Conservation (phyloP, 192 early-diverging fungal genomes). For the Entomortierella parvispora region DNA sequence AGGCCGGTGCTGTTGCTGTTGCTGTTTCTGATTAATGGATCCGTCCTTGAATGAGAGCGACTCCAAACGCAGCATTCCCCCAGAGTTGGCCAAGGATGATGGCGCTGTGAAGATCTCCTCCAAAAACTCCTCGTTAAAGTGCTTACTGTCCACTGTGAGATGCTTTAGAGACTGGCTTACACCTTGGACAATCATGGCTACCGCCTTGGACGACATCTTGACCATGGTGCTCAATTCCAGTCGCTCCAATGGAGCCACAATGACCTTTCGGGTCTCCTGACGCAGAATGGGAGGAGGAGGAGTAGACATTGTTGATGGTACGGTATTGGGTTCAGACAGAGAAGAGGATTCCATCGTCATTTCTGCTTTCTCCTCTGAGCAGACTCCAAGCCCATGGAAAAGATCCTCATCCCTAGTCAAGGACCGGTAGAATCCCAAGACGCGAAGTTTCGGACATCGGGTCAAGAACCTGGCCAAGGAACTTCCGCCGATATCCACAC, state of each 20-base stretch:
- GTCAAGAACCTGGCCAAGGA: constrained; percentile 37
- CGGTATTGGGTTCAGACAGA: no score
- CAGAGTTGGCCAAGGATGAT: constrained; percentile 8
- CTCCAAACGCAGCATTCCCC: constrained; percentile 28
- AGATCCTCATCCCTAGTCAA: constrained; percentile 34
- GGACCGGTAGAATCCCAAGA: constrained; percentile 29
- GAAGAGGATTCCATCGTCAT: no score
- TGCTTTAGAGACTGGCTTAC: constrained; percentile 9
- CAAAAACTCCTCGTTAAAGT: constrained; percentile 35
- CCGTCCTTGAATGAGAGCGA: not conserved
- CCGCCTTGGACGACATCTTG: constrained; percentile 22
- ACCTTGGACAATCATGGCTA: constrained; percentile 25
- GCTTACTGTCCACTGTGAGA: constrained; percentile 30
- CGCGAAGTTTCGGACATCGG: constrained; percentile 34
- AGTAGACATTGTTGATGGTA: no score
- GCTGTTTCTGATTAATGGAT: no score
- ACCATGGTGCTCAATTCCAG: constrained; percentile 20
- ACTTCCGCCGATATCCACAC: constrained; percentile 45
- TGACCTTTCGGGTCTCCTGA: constrained; percentile 1
- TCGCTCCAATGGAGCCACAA: constrained; percentile 37
- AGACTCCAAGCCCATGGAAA: constrained; percentile 28
- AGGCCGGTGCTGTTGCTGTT: no score
- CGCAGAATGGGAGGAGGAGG: not conserved
- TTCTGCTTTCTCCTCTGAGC: not conserved
- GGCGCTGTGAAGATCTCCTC: constrained; percentile 11